Base-by-base conservation (phyloP, 331 rosid genomes). In the Dryas integrifolia region DNA sequence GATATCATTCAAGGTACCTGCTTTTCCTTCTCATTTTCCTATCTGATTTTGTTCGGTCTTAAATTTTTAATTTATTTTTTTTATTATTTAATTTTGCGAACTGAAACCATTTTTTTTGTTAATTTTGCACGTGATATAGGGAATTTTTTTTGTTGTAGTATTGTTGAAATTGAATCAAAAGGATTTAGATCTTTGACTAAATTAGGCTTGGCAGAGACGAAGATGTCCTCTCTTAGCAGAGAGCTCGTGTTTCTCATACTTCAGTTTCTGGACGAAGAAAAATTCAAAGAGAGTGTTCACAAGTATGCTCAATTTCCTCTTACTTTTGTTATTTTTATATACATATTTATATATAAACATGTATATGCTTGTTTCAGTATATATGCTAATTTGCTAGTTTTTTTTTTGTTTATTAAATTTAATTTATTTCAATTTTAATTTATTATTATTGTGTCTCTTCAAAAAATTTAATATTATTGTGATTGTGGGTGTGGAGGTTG, bases 231-330 rank as follows among this genome's bases (percentile, higher is more conserved):
- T 81, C 90, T 95, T 8, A 95, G 99, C 95, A 90, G 99, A 76
- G 99, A 95, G 74, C 96, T 95, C 15, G 99, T 92, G 52, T 95
- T 95, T 88, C 97, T 95, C 58, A 95, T 95, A 90, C 99, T 95
- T 79, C 99, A 95, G 89, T 95, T 95, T 87, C 91, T 95, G 3
- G 99, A 95, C 55, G 99, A 95, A 85, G 99, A 95, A 83, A 95
- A 95, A 92, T 95, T 92, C 75, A 95, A 92, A 80, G 99, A 92
- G 70, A 86, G 97, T 66, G 99, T 95, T 70, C 99, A 92, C 81
- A 95, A 84, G 99, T 95, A 85, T 24, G 88, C 51, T 67, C 45
- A 41, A 46, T 61, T 73, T 30, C 35, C 6, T 14, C 7, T 12
- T 26, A 16, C 1, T 73, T 76, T 6, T 13, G 8, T 51, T 45